Evolutionary conservation across 805 yeast genomes (phyloP).

Genomic region (Wickerhamomyces xylosicus): DNA sequence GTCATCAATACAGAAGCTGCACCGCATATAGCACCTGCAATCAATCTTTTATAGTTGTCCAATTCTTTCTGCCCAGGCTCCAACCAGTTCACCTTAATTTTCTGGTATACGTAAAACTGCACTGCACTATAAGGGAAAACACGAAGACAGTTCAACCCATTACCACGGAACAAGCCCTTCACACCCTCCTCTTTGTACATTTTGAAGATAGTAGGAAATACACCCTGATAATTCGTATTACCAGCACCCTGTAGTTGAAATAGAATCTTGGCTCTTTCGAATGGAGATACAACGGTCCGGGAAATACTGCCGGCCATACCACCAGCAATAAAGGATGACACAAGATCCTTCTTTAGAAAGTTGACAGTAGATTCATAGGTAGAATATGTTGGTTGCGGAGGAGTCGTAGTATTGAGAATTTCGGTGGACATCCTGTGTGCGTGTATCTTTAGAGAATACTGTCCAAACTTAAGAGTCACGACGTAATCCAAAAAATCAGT

Average conservation of each 20-base stretch:
- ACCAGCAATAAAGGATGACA: slow-evolving; percentile 59
- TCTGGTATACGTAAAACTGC: slow-evolving; percentile 80
- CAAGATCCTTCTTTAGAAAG: slow-evolving; percentile 35
- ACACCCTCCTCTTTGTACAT: slow-evolving; percentile 91
- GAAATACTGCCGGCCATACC: slow-evolving; percentile 77
- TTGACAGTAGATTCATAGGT: neutral
- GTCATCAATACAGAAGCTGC: slow-evolving; percentile 70
- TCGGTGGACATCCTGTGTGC: neutral
- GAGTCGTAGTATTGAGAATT: neutral
- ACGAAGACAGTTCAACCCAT: slow-evolving; percentile 80
- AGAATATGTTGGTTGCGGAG: neutral
- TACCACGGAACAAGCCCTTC: slow-evolving; percentile 83
- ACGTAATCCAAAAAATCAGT: no score
- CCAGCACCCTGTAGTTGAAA: slow-evolving; percentile 74
- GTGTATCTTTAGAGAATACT: no score
- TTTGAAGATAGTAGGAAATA: slow-evolving; percentile 60
- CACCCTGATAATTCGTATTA: slow-evolving; percentile 45
- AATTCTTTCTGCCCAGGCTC: slow-evolving; percentile 27
- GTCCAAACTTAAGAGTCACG: no score
- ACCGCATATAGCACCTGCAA: slow-evolving; percentile 80
- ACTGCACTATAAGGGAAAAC: slow-evolving; percentile 93
- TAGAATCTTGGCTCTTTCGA: slow-evolving; percentile 87
- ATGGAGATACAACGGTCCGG: slow-evolving; percentile 88
- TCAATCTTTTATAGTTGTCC: slow-evolving; percentile 46
- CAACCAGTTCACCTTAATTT: slow-evolving; percentile 32